phyloP scores from a whole-genome alignment of 1,284 basidiomycete species.

The Tetrapyrgos nigripes region DNA sequence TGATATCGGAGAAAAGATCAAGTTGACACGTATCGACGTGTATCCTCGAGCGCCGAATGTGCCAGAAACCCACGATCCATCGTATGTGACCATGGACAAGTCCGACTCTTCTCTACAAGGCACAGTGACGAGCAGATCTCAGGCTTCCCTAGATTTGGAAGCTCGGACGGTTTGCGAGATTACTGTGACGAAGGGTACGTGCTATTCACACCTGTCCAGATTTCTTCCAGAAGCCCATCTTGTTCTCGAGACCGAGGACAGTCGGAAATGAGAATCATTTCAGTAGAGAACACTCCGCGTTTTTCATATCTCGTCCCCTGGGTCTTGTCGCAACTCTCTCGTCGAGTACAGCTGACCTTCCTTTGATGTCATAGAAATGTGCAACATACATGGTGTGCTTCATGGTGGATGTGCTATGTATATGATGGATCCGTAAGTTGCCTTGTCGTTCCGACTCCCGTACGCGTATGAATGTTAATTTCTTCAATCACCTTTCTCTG shows the following conservation, averaged over 20 bases:
- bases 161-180: constrained; percentile 16
- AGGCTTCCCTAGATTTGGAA: background rate
- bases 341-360: too few relatives aligned
- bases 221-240: too few relatives aligned
- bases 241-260: too few relatives aligned
- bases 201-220: background rate
- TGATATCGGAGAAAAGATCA: constrained; percentile 11
- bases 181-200: constrained; percentile 15
- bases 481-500: background rate
- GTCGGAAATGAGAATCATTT: too few relatives aligned
- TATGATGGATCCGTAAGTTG: constrained; percentile 48
- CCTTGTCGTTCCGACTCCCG: background rate
- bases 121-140: background rate
- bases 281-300: too few relatives aligned
- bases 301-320: background rate
- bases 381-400: constrained; percentile 45
- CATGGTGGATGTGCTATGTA: constrained; percentile 53
- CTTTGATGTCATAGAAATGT: constrained; percentile 47
- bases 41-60: background rate
- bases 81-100: background rate
- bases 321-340: background rate
- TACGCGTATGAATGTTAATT: background rate
- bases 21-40: constrained; percentile 6
- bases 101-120: background rate
- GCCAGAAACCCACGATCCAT: background rate